Evolutionary conservation across 2,329 filamentous ascomycete species (phyloP).

Genomic region (Claviceps pazoutovae): DNA sequence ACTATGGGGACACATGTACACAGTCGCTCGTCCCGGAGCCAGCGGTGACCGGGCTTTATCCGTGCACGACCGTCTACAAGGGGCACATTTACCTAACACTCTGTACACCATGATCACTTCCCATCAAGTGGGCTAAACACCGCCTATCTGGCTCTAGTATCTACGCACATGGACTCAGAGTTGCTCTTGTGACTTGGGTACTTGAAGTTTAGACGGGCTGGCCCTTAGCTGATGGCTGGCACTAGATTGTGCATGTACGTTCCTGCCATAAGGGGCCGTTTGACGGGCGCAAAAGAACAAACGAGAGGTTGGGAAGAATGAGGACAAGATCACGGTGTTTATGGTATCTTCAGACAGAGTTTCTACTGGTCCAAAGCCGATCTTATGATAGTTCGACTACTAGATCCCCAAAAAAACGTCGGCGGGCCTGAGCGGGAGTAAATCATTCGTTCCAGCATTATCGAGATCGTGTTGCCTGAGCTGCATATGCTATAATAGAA

Average conservation of each 20-base stretch:
- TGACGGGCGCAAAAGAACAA: too few relatives aligned
- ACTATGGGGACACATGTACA: not conserved
- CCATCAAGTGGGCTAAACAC: too few relatives aligned
- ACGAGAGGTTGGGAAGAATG: not conserved
- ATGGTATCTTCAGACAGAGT: not conserved
- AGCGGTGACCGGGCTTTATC: slow-evolving; percentile 5
- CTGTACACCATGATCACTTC: not conserved
- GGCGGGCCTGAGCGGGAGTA: not conserved
- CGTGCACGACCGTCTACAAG: not conserved
- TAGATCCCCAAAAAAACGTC: not conserved
- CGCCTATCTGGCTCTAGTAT: too few relatives aligned
- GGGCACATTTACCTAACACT: not conserved
- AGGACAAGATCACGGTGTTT: not conserved
- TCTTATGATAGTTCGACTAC: not conserved
- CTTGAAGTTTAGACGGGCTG: not conserved
- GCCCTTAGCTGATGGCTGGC: not conserved
- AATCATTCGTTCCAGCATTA: slow-evolving; percentile 14
- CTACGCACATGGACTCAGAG: too few relatives aligned
- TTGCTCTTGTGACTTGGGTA: not conserved
- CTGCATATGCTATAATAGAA: slow-evolving; percentile 27
- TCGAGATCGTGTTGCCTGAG: slow-evolving; percentile 24
- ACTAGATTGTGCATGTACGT: not conserved
- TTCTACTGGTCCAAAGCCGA: not conserved
- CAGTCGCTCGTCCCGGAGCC: too few relatives aligned
- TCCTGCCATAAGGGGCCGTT: too few relatives aligned